Percentiles rank a stretch among this genome's conserved stretches.
phyloP scores from a whole-genome alignment of 495 filamentous ascomycete species.

The Lasiosphaeria ovina region DNA sequence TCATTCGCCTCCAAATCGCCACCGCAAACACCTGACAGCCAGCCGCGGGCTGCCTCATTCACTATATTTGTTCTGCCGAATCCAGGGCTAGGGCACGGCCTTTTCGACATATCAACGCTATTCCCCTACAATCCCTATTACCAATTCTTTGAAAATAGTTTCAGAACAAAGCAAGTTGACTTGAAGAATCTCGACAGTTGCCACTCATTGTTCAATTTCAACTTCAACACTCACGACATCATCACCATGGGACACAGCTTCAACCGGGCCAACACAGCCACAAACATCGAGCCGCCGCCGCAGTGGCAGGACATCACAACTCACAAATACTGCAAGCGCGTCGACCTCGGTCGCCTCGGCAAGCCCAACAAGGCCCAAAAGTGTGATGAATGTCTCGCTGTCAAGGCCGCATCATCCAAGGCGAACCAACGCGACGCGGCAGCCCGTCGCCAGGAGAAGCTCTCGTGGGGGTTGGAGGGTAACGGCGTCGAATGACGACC shows the following conservation, averaged over 20 bases:
- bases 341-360: conserved; percentile 22
- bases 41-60: too few species aligned
- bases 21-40: too few species aligned
- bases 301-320: conserved; percentile 24
- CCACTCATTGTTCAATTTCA: too few species aligned
- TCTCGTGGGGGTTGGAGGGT: conserved; percentile 17
- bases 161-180: too few species aligned
- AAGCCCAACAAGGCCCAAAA: conserved; percentile 32
- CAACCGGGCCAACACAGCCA: conserved; percentile 17
- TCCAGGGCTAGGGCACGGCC: too few species aligned
- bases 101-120: too few species aligned
- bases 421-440: conserved; percentile 15
- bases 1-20: too few species aligned
- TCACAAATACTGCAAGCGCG: conserved; percentile 32
- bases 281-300: conserved; percentile 17
- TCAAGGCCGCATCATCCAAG: conserved; percentile 24
- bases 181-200: too few species aligned
- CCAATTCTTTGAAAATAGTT: too few species aligned
- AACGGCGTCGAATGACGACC: neutral
- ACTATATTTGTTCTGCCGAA: too few species aligned
- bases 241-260: conserved; percentile 25
- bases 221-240: neutral
- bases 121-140: too few species aligned
- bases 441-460: conserved; percentile 24
- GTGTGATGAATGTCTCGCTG: conserved; percentile 24